These are phyloP conservation scores for Claviceps humidiphila DNA, from an alignment of 2,329 filamentous ascomycete species.

Conservation along the genomic window DNA sequence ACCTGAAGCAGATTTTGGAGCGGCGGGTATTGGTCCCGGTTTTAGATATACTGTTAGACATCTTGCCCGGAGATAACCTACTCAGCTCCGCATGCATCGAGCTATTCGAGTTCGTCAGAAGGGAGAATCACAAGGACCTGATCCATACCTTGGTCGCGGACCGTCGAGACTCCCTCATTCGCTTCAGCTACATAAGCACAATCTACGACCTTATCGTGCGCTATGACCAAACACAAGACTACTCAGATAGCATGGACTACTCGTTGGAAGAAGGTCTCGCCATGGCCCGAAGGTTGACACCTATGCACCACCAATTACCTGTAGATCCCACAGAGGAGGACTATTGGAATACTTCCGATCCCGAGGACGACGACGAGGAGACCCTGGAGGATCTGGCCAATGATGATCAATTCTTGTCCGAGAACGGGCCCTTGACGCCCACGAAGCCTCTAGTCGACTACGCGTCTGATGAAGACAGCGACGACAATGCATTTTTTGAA, in stretches of 20 bases:
- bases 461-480: conserved; percentile 72
- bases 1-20: conserved; percentile 71
- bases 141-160: conserved; percentile 75
- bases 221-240: conserved; percentile 68
- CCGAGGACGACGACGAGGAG: conserved; percentile 58
- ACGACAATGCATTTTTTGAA: conserved; percentile 44
- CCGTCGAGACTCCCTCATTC: conserved; percentile 63
- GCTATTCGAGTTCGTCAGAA: conserved; percentile 81
- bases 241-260: conserved; percentile 52
- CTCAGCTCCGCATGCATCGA: conserved; percentile 89
- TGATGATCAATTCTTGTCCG: conserved; percentile 19
- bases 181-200: conserved; percentile 70
- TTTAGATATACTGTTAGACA: conserved; percentile 68
- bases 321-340: conserved; percentile 79
- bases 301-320: conserved; percentile 48
- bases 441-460: conserved; percentile 79
- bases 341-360: conserved; percentile 85
- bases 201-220: conserved; percentile 64
- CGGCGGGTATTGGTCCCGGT: conserved; percentile 74
- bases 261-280: conserved; percentile 60
- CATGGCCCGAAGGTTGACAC: conserved; percentile 27
- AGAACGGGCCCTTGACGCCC: conserved; percentile 50
- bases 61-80: conserved; percentile 84
- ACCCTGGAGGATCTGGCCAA: conserved; percentile 12
- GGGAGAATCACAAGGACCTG: conserved; percentile 67